Conservation (phyloP, 192 early-diverging fungal genomes). For the Haplosporangium gracile region DNA sequence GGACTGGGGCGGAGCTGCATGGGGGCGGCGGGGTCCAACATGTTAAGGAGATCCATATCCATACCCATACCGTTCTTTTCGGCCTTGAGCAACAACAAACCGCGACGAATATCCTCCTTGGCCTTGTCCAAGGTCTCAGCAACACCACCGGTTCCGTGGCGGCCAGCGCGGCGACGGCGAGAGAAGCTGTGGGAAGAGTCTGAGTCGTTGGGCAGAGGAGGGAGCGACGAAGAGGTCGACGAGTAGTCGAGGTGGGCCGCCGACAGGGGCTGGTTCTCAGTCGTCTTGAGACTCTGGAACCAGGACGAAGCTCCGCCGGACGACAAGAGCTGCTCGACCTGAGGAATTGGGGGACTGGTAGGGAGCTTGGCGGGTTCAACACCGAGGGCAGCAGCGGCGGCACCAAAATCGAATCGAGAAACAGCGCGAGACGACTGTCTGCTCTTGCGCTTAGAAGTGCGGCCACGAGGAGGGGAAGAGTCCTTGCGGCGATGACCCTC, state of each 20-base stretch:
- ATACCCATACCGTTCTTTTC: conserved; percentile 55
- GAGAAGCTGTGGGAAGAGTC: conserved; percentile 35
- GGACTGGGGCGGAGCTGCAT: conserved; percentile 19
- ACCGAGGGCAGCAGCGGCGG: conserved; percentile 2
- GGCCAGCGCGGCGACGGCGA: conserved; percentile 48
- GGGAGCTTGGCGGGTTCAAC: conserved; percentile 35
- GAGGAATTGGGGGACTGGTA: conserved; percentile 39
- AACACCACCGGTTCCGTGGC: conserved; percentile 41
- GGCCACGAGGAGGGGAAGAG: conserved; percentile 34
- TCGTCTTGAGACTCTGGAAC: conserved; percentile 55
- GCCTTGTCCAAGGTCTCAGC: conserved; percentile 55
- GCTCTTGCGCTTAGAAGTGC: conserved; percentile 43
- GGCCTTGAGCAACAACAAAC: conserved; percentile 55
- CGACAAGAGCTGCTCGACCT: conserved; percentile 42
- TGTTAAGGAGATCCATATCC: conserved; percentile 52
- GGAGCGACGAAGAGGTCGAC: conserved; percentile 33
- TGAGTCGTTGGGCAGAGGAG: conserved; percentile 31
- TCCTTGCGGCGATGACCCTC: conserved; percentile 27
- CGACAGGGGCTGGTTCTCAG: conserved; percentile 47
- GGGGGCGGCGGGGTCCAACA: conserved; percentile 38
- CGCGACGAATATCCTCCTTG: conserved; percentile 58
- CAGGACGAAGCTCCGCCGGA: conserved; percentile 44
- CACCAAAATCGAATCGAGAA: conserved; percentile 49
- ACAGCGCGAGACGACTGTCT: conserved; percentile 35
- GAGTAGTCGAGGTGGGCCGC: conserved; percentile 44